phyloP scores from a whole-genome alignment of 306 rosid species.

The Echinosophora koreensis region DNA sequence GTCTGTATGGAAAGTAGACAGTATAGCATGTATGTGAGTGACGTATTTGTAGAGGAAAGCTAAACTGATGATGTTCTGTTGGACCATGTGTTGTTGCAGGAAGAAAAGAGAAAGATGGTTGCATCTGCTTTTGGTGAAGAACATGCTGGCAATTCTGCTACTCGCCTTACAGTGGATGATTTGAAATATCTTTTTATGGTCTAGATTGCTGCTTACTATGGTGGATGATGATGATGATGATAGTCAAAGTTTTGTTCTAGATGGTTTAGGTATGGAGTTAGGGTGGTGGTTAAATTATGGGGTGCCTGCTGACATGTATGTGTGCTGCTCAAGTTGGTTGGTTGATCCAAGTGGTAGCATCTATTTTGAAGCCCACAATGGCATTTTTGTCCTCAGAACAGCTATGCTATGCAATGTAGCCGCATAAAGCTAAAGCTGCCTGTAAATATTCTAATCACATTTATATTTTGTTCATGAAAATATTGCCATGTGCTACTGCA shows the following conservation, averaged over 20 bases:
- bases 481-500: slow-evolving; percentile 32
- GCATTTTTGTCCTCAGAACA: slow-evolving; percentile 52
- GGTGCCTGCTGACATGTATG: slow-evolving; percentile 37
- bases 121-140: slow-evolving; percentile 99
- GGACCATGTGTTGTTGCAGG: slow-evolving; percentile 63
- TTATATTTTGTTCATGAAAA: slow-evolving; percentile 44
- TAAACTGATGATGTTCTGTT: slow-evolving; percentile 41
- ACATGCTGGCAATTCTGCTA: slow-evolving; percentile 69
- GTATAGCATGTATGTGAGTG: neutral
- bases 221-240: neutral
- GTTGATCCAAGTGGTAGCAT: slow-evolving; percentile 39
- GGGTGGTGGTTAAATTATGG: neutral
- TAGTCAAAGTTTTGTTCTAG: slow-evolving; percentile 35
- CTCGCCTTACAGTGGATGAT: slow-evolving; percentile 94
- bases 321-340: slow-evolving; percentile 36
- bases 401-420: slow-evolving; percentile 46
- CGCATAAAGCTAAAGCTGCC: slow-evolving; percentile 46
- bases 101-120: slow-evolving; percentile 94
- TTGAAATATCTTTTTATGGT: slow-evolving; percentile 96
- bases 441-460: slow-evolving; percentile 61
- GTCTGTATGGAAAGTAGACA: neutral
- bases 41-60: neutral
- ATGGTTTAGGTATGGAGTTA: neutral
- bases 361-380: slow-evolving; percentile 51
- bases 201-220: slow-evolving; percentile 44